These are phyloP conservation scores for Grigorovia transvaalensis DNA, from an alignment of 805 yeast genomes.

Conservation along the genomic window DNA sequence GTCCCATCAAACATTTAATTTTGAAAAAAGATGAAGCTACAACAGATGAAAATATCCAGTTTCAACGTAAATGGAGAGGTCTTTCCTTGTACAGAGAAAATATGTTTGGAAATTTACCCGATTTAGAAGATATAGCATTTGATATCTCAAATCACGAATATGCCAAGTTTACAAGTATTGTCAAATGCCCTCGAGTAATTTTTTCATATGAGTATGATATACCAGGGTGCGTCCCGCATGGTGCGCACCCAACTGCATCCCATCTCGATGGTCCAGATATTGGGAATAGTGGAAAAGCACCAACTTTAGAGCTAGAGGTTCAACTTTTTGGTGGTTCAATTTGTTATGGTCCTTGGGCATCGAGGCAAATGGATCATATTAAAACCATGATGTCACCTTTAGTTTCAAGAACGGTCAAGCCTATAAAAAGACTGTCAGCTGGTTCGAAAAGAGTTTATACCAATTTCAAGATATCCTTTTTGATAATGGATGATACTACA, in stretches of 20 bases:
- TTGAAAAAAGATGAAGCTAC: constrained; percentile 2
- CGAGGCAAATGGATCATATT: constrained; percentile 62
- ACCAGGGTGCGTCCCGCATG: constrained; percentile 52
- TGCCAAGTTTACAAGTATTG: constrained; percentile 63
- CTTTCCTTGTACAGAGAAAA: constrained; percentile 48
- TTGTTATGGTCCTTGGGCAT: constrained; percentile 94
- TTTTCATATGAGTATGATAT: constrained; percentile 57
- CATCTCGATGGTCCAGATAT: constrained; percentile 41
- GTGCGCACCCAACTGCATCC: constrained; percentile 22
- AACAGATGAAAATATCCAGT: constrained; percentile 8
- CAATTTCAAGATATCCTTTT: constrained; percentile 44
- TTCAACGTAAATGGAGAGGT: constrained; percentile 58
- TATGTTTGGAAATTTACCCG: constrained; percentile 28
- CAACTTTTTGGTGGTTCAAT: constrained; percentile 50
- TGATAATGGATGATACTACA: constrained; percentile 53
- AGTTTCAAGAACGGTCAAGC: constrained; percentile 44
- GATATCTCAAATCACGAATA: constrained; percentile 50
- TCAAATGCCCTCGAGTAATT: constrained; percentile 49
- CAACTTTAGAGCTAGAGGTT: constrained; percentile 52
- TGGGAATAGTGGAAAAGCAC: constrained; percentile 49
- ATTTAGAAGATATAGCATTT: constrained; percentile 25
- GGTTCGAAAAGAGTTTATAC: constrained; percentile 49
- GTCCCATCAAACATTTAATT: constrained; percentile 1
- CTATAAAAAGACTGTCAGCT: constrained; percentile 32
- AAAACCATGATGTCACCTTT: constrained; percentile 62